Conservation (phyloP, 2,329 filamentous ascomycete species). For the Hypoxylon sp. region DNA sequence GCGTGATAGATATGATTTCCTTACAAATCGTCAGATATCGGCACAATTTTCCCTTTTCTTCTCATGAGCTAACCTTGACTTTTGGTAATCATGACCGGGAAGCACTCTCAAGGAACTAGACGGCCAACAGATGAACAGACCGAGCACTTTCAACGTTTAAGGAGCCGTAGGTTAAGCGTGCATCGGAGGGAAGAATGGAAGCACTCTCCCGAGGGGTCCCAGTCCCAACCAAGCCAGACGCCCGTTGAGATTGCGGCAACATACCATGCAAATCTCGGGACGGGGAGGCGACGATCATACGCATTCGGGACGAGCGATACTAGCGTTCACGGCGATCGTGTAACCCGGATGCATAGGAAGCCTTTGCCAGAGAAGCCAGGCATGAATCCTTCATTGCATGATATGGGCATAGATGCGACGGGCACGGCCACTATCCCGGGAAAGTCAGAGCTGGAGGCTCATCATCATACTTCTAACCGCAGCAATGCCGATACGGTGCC, state of each 20-base stretch:
- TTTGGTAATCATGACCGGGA: conserved; percentile 14
- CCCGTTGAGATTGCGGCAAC: background rate
- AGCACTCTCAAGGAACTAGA: background rate
- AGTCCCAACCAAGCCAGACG: background rate
- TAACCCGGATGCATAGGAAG: background rate
- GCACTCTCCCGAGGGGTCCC: background rate
- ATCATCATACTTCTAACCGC: no score
- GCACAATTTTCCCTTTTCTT: background rate
- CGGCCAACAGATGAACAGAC: background rate
- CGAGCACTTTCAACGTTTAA: conserved; percentile 4
- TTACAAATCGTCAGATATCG: no score
- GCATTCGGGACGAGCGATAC: background rate
- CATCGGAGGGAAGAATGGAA: background rate
- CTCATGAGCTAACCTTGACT: background rate
- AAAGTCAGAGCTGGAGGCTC: conserved; percentile 2
- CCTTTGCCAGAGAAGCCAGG: background rate
- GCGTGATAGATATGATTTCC: no score
- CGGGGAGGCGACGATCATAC: background rate
- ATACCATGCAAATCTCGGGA: conserved; percentile 6
- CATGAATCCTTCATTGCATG: background rate
- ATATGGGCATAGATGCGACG: background rate
- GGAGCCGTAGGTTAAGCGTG: conserved; percentile 5
- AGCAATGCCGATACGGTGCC: background rate
- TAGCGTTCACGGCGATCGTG: background rate
- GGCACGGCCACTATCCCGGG: conserved; percentile 1